A percentile compares a stretch with the other conserved stretches of the same genome.
phyloP scores from a whole-genome alignment of 2,329 filamentous ascomycete genomes.

The Tolypocladium capitatum region DNA sequence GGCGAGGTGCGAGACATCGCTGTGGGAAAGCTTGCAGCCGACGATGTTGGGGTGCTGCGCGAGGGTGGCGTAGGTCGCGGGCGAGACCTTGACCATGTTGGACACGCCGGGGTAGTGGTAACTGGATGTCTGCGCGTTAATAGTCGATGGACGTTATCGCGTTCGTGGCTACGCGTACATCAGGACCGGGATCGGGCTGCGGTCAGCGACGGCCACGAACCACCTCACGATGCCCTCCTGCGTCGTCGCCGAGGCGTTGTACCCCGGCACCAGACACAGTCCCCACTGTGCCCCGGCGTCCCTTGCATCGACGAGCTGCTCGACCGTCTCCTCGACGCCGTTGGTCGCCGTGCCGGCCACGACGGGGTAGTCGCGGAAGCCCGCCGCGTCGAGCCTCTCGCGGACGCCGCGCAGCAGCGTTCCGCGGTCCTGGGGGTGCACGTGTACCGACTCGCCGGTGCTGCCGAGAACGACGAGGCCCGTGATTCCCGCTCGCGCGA shows the following conservation, averaged over 20 bases:
- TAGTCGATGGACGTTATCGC: not conserved
- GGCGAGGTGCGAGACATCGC: constrained; percentile 49
- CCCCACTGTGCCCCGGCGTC: constrained; percentile 47
- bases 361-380: constrained; percentile 44
- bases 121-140: too few relatives aligned
- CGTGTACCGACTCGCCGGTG: constrained; percentile 51
- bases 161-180: constrained; percentile 27
- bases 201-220: constrained; percentile 45
- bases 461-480: constrained; percentile 51
- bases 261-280: constrained; percentile 44
- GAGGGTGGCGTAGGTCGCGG: constrained; percentile 42
- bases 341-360: constrained; percentile 49
- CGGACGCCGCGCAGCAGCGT: constrained; percentile 41
- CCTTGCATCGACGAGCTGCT: constrained; percentile 40
- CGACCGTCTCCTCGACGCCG: constrained; percentile 47
- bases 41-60: constrained; percentile 53
- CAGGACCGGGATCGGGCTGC: constrained; percentile 42
- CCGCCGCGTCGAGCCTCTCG: constrained; percentile 38
- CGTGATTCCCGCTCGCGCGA: constrained; percentile 44
- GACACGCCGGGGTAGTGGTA: constrained; percentile 56
- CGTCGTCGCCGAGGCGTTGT: constrained; percentile 40
- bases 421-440: constrained; percentile 43
- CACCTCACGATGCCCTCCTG: constrained; percentile 43
- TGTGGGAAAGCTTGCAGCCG: constrained; percentile 57
- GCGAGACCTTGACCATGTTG: constrained; percentile 47